phyloP scores from a whole-genome alignment of 2,329 filamentous ascomycete species.

The Teratosphaeria gauchensis region DNA sequence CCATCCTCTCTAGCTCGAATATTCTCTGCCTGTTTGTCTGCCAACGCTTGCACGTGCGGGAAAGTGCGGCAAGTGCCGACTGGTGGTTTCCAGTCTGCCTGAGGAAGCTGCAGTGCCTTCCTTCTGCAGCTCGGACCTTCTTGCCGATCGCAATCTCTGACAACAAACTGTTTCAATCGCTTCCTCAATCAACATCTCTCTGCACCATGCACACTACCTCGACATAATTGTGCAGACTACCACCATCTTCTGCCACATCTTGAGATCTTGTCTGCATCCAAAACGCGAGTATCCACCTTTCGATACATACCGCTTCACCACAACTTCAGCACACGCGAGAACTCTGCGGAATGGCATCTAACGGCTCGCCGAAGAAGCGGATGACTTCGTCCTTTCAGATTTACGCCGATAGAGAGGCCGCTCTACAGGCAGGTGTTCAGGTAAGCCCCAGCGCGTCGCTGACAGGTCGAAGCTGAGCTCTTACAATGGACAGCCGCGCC shows the following conservation, averaged over 20 bases:
- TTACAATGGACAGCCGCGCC: constrained; percentile 3
- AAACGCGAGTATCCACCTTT: neutral
- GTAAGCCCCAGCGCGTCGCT: constrained; percentile 1
- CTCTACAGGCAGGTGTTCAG: neutral
- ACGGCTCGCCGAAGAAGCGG: constrained; percentile 11
- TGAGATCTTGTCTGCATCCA: neutral
- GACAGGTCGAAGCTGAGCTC: neutral
- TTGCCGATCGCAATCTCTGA: neutral
- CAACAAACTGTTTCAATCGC: neutral
- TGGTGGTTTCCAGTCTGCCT: neutral
- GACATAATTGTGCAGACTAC: neutral
- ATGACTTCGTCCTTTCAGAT: constrained; percentile 8
- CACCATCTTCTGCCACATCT: neutral
- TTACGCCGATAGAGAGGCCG: constrained; percentile 4
- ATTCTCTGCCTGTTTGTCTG: neutral
- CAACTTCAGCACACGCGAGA: neutral
- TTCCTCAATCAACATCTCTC: neutral
- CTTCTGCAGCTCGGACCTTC: neutral
- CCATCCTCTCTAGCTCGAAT: neutral
- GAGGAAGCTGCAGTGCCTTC: neutral
- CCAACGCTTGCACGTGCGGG: neutral
- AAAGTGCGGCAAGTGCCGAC: neutral
- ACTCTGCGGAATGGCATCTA: constrained; percentile 4
- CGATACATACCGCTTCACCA: neutral
- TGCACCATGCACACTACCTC: neutral